Base-by-base conservation (phyloP, 2,329 filamentous ascomycete species). In the Paecilomyces niveus region DNA sequence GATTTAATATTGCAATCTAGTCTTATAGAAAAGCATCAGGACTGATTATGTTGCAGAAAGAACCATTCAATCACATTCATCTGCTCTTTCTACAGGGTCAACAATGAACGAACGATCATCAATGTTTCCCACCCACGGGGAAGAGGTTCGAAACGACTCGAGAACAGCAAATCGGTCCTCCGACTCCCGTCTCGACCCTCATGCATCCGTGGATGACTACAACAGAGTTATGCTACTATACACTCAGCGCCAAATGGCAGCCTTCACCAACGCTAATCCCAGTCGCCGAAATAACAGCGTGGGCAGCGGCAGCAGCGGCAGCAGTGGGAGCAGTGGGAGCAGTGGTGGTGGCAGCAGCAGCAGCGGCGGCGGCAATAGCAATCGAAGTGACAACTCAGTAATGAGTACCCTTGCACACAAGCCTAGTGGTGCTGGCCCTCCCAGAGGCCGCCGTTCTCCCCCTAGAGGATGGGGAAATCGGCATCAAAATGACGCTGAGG, bases 201-300 rank as follows among this genome's bases (percentile, higher is more conserved):
- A 50, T 60, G 57, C 8, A 61, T 71, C 71, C 2, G 58, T 75
- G n/a, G 72, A 72, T 53, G 72, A 73, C 59, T 75, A 75, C 58
- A 73, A 70, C 61, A 70, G 71, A 24, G 66, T 70, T 55, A 74
- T 75, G 72, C 64, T 74, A 45, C 65, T 72, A 52, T 72, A 75
- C 54, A 74, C 72, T 13, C 71, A 74, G 45, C 70, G 67, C 29
- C 71, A 73, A 51, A 72, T 74, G 65, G 68, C 68, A 2, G 63
- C 65, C 3, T 74, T 74, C 57, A 64, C 67, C 49, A 67, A 69
- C 31, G 56, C 60, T 24, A 67, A 71, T 22, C 59, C 64, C 18
- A 57, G 61, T 49, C 59, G 56, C 22, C 57, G 59, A n/a, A 59
- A 59, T 31, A 55, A 56, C 9, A 61, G 64, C 21, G 51, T 51